Percentiles rank a stretch among this genome's conserved stretches.
These are phyloP conservation scores for Adansonia gregorii DNA, from an alignment of 441 rosid species.

Conservation along the genomic window DNA sequence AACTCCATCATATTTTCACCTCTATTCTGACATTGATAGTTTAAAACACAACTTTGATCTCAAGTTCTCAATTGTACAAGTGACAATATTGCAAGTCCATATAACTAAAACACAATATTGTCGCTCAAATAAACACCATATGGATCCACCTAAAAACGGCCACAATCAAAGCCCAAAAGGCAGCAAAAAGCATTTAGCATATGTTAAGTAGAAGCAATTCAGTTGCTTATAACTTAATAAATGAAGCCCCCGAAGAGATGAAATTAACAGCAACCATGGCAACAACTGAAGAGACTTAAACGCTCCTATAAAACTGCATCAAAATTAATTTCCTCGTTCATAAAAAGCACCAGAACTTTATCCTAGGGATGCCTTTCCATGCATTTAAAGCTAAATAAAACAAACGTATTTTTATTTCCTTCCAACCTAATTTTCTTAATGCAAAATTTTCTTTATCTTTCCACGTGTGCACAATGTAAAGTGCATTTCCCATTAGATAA, in stretches of 20 bases:
- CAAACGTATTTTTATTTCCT: neutral
- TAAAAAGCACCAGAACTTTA: neutral
- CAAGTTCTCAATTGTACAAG: conserved; percentile 5
- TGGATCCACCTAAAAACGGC: neutral
- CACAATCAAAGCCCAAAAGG: neutral
- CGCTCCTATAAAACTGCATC: neutral
- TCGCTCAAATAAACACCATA: neutral
- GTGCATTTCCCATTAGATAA: neutral
- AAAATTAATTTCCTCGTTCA: neutral
- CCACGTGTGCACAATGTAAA: neutral
- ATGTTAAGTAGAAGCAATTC: neutral
- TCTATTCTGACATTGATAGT: neutral
- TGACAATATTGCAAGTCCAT: neutral
- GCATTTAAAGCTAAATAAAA: conserved; percentile 9
- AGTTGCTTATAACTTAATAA: neutral
- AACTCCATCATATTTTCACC: conserved; percentile 8
- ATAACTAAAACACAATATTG: conserved; percentile 9
- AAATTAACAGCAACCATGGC: neutral
- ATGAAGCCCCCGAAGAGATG: neutral
- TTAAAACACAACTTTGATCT: conserved; percentile 19
- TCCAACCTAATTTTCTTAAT: neutral
- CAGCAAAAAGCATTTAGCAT: conserved; percentile 11
- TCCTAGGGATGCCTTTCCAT: conserved; percentile 5
- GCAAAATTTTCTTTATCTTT: neutral
- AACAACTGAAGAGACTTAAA: neutral